Evolutionary conservation across 257 asterid genomes (phyloP).

Genomic region (Solanum megistacrolobum): DNA sequence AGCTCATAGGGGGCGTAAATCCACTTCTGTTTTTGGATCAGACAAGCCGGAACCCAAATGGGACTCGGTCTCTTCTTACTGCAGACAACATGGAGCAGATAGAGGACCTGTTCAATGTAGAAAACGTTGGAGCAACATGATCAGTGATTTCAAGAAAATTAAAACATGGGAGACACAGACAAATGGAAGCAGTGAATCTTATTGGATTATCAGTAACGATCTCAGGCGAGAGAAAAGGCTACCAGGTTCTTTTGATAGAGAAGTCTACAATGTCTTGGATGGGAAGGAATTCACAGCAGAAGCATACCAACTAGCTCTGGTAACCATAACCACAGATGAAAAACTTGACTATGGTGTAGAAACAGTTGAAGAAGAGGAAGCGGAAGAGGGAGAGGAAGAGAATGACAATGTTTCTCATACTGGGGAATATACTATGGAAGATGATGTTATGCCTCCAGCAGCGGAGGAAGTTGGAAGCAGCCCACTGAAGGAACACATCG

Average conservation of each 20-base stretch:
- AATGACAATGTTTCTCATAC: neutral
- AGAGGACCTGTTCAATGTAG: constrained; percentile 73
- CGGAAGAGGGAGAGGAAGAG: constrained; percentile 30
- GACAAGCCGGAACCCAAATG: constrained; percentile 55
- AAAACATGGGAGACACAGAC: constrained; percentile 40
- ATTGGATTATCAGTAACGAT: constrained; percentile 67
- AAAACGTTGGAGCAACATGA: constrained; percentile 79
- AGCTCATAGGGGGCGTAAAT: constrained; percentile 29
- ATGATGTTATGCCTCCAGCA: constrained; percentile 3
- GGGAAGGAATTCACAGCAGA: constrained; percentile 22
- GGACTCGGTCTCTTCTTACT: constrained; percentile 56
- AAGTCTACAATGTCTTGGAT: constrained; percentile 46
- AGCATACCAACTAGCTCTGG: constrained; percentile 30
- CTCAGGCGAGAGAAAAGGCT: constrained; percentile 44
- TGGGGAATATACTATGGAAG: neutral
- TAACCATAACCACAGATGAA: constrained; percentile 20
- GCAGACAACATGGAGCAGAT: constrained; percentile 45
- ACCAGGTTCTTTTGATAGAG: constrained; percentile 56
- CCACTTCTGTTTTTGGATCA: constrained; percentile 21
- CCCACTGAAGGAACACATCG: constrained; percentile 9
- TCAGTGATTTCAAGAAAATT: constrained; percentile 71
- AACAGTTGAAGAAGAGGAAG: constrained; percentile 6
- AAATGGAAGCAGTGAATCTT: constrained; percentile 25
- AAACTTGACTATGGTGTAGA: constrained; percentile 12
- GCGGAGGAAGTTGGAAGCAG: constrained; percentile 13